These are phyloP conservation scores for Corymbia maculata DNA, from an alignment of 345 rosid species.

Conservation along the genomic window DNA sequence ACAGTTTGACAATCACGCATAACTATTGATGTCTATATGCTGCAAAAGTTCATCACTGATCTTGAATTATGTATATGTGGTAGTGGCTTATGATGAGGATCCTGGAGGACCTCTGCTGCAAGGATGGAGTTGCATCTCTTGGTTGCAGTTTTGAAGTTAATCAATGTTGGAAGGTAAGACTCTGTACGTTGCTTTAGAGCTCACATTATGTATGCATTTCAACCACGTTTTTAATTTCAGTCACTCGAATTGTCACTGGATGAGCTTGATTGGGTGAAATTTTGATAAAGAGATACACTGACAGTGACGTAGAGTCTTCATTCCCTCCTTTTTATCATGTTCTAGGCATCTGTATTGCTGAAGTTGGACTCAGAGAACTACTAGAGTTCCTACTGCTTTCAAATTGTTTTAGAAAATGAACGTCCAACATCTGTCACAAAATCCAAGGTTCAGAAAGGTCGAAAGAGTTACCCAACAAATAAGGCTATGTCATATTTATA, in stretches of 20 bases:
- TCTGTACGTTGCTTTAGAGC: background rate
- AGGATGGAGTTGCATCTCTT: conserved; percentile 7
- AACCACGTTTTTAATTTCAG: background rate
- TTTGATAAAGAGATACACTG: conserved; percentile 56
- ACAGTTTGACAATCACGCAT: background rate
- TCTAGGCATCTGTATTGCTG: background rate
- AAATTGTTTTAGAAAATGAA: background rate
- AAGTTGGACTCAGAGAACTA: background rate
- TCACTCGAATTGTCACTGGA: conserved; percentile 35
- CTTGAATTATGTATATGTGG: background rate
- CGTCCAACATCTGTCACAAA: background rate
- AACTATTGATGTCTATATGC: background rate
- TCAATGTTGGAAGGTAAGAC: conserved; percentile 44
- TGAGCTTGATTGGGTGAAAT: conserved; percentile 68
- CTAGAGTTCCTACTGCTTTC: background rate
- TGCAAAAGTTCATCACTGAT: background rate
- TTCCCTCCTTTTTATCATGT: background rate
- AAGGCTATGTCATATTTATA: background rate
- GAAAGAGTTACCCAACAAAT: background rate
- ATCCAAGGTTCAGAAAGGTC: background rate
- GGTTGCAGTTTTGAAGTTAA: conserved; percentile 12
- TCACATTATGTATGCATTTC: background rate
- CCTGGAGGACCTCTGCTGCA: conserved; percentile 11
- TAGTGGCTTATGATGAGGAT: conserved; percentile 60
- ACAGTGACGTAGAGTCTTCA: conserved; percentile 58